Conservation (phyloP, 1,284 basidiomycete genomes). For the Sanghuangporus weigelae region DNA sequence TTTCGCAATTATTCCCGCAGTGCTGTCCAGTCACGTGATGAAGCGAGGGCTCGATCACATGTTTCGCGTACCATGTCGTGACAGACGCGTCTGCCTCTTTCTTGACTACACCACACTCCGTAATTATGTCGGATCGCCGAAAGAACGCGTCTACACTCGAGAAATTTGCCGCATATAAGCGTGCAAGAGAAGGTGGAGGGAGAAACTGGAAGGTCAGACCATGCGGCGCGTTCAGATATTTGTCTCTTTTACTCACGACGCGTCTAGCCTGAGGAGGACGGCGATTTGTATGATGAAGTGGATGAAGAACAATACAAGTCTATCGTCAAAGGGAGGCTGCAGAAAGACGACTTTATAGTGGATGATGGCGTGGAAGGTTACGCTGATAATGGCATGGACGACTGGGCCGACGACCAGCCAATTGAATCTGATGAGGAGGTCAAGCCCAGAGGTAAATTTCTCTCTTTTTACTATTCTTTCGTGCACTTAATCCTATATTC, state of each 20-base stretch:
- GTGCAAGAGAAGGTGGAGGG: slow-evolving; percentile 32
- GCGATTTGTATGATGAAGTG: slow-evolving; percentile 87
- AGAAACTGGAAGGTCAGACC: slow-evolving; percentile 32
- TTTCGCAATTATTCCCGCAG: too few relatives aligned
- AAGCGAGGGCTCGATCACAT: background rate
- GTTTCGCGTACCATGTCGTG: slow-evolving; percentile 8
- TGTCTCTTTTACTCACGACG: background rate
- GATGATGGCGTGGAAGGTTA: slow-evolving; percentile 94
- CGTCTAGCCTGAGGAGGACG: slow-evolving; percentile 55
- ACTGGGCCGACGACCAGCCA: slow-evolving; percentile 64
- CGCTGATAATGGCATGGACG: slow-evolving; percentile 94
- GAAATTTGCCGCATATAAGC: slow-evolving; percentile 31
- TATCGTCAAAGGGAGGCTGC: slow-evolving; percentile 83
- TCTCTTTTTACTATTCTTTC: background rate
- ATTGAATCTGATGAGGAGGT: slow-evolving; percentile 35
- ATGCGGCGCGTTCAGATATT: slow-evolving; percentile 11
- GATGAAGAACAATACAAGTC: slow-evolving; percentile 87
- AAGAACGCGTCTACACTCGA: slow-evolving; percentile 27
- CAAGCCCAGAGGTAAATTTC: slow-evolving; percentile 23
- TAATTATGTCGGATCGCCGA: slow-evolving; percentile 21
- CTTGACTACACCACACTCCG: background rate
- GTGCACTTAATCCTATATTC: slow-evolving; percentile 33
- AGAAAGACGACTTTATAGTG: slow-evolving; percentile 90
- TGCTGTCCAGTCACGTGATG: too few relatives aligned
- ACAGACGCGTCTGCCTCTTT: slow-evolving; percentile 7